Conservation (phyloP, 148 eudicot species). For the Cornus kousa region DNA sequence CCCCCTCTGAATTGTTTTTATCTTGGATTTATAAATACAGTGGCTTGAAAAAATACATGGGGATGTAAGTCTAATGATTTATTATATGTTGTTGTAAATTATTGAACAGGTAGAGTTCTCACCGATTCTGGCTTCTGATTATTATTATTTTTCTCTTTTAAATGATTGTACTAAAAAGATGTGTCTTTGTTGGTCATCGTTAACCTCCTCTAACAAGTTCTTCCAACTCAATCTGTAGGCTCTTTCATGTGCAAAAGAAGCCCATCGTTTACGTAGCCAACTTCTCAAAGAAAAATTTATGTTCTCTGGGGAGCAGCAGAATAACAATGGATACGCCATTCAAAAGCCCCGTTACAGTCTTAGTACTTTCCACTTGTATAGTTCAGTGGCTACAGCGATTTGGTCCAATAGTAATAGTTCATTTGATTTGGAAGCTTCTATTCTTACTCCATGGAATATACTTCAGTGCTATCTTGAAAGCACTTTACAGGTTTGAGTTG, state of each 20-base stretch:
- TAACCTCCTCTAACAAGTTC: conserved; percentile 5
- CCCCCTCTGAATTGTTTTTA: no score
- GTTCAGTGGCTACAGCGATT: conserved; percentile 39
- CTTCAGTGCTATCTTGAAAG: conserved; percentile 92
- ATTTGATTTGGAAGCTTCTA: conserved; percentile 40
- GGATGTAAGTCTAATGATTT: no score
- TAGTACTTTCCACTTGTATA: conserved; percentile 36
- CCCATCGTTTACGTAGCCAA: conserved; percentile 60
- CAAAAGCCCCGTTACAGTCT: conserved; percentile 41
- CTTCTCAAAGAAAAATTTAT: conserved; percentile 66
- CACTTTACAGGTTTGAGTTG: conserved; percentile 66
- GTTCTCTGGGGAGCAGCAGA: conserved; percentile 43
- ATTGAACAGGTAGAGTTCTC: no score
- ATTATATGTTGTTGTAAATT: no score
- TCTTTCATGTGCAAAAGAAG: conserved; percentile 80
- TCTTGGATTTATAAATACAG: no score
- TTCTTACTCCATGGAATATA: conserved; percentile 90
- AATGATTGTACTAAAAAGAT: not conserved
- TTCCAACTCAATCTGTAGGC: conserved; percentile 43
- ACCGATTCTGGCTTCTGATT: no score
- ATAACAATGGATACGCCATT: conserved; percentile 36
- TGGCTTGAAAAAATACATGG: no score
- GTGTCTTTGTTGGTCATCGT: not conserved
- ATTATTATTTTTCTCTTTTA: not conserved
- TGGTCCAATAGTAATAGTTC: conserved; percentile 35